Conservation (phyloP, 2,329 filamentous ascomycete genomes). For the Colletotrichum falcatum region DNA sequence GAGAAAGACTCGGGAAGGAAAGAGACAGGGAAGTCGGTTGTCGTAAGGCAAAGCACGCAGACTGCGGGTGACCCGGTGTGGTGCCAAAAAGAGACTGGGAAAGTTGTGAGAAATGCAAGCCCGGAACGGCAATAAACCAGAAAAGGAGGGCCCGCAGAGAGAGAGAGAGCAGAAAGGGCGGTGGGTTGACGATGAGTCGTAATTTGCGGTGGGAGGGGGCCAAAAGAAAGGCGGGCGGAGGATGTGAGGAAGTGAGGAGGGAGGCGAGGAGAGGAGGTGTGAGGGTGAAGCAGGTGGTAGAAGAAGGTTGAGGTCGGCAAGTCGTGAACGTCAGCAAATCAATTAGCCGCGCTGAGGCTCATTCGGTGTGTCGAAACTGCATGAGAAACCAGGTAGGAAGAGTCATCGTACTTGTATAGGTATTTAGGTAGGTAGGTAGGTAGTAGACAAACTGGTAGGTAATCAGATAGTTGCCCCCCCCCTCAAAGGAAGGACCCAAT, state of each 20-base stretch:
- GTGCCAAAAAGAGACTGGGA: neutral
- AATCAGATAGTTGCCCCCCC: neutral
- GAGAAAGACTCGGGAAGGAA: neutral
- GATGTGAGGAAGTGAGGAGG: neutral
- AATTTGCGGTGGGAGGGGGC: neutral
- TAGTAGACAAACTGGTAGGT: neutral
- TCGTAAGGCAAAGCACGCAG: neutral
- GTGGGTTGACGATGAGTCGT: neutral
- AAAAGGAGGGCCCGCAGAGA: neutral
- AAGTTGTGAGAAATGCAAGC: neutral
- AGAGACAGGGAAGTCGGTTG: neutral
- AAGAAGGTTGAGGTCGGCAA: slow-evolving; percentile 14
- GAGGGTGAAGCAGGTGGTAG: neutral
- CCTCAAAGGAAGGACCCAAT: slow-evolving; percentile 4
- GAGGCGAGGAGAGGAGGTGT: neutral
- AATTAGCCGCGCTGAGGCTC: slow-evolving; percentile 33
- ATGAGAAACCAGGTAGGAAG: neutral
- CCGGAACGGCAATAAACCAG: neutral
- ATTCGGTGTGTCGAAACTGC: slow-evolving; percentile 27
- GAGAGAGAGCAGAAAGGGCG: neutral
- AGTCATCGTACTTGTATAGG: too few relatives aligned
- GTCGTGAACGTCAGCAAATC: slow-evolving; percentile 38
- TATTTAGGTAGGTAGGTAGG: neutral
- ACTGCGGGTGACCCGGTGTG: neutral
- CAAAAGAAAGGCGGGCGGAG: too few relatives aligned